Evolutionary conservation across 2,329 filamentous ascomycete genomes (phyloP), one percentile per base, ranked within the genome.

Genomic region (Pseudogymnoascus sp.): DNA sequence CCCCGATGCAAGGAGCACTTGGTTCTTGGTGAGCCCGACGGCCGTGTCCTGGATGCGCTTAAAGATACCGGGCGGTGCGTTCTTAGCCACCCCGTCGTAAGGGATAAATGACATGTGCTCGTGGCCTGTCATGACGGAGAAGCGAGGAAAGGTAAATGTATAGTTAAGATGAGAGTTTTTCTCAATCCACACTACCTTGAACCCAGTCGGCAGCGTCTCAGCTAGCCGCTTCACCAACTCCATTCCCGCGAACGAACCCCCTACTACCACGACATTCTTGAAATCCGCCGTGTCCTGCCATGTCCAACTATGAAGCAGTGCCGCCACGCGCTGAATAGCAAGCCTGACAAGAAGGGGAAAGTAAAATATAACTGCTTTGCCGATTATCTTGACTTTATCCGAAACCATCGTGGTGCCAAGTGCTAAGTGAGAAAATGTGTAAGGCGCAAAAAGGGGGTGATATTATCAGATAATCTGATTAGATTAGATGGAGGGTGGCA

Each of bases 121-220:
- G 38, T 77, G 72, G 2, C 73, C 76, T 2, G 68, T 64, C 0
- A 80, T 66, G 4, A 82, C 77, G 2, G 74, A 75, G 60, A 77
- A 80, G 7, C 81, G 72, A 0, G 80, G 80, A 64, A 83, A 80
- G 4, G 72, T 71, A 67, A 79, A 83, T 0, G 76, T 71, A 61
- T 78, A 79, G 62, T 82, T 77, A 64, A 82, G 79, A 68, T 83
- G 81, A 7, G 76, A 78, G 62, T 81, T 80, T 60, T 76, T 79
- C 65, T 83, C 81, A 28, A 83, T 70, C 4, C 82, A 65, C 0
- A 82, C 65, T 1, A 82, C 77, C 58, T 75, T 69, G 63, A 76
- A 80, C 2, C 77, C 76, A 0, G 74, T 75, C 0, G 78, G 77
- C 0, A 80, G 64, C 0, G 75, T 72, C 23, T 76, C 69, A 2